Base-by-base conservation (phyloP, 1,284 basidiomycete species). In the Naganishia cerealis region DNA sequence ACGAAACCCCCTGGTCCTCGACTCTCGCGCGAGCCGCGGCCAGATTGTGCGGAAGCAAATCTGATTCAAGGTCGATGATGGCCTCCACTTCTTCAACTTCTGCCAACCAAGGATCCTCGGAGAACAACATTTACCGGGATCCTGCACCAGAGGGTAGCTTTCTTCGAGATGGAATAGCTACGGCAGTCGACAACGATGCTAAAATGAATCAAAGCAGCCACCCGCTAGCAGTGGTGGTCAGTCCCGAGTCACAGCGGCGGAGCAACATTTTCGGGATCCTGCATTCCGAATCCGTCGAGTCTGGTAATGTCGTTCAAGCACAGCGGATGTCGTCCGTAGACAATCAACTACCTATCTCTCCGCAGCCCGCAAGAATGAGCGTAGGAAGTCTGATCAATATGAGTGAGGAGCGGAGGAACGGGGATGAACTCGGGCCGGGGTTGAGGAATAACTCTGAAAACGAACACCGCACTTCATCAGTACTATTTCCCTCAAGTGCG, bases 221-320 rank as follows among this genome's bases (percentile, higher is more conserved):
- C n/a, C 55, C 33, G 18, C 29, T 39, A 52, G 61, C 33, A 53
- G 40, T 50, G 38, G 50, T 50, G 50, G 50, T 54, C 39, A 63
- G 61, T 26, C 39, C 61, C 21, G 61, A 63, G n/a, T 63, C 61
- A 39, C 61, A 52, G 38, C 52, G 61, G 18, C 50, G 61, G 13
- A 63, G 61, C 50, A 63, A 63, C 18, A 63, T 63, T n/a, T 63
- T 63, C 15, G 61, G 61, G 50, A 63, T 63, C 39, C 61, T 63
- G 33, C 61, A 63, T 63, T 38, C 61, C 21, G 61, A 54, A 2
- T 18, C 61, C 12, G 58, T 8, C n/a, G 46, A 9, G 9, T 15
- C n/a, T 24, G 24, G 46, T 21, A 50, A 50, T 50, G 46, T 24
- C n/a, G n/a, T 50, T 50, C 46, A n/a, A 50, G 21, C n/a, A 50